Evolutionary conservation across 108 stramenopile genomes (phyloP).

Genomic region (Conticribra guillardii): DNA sequence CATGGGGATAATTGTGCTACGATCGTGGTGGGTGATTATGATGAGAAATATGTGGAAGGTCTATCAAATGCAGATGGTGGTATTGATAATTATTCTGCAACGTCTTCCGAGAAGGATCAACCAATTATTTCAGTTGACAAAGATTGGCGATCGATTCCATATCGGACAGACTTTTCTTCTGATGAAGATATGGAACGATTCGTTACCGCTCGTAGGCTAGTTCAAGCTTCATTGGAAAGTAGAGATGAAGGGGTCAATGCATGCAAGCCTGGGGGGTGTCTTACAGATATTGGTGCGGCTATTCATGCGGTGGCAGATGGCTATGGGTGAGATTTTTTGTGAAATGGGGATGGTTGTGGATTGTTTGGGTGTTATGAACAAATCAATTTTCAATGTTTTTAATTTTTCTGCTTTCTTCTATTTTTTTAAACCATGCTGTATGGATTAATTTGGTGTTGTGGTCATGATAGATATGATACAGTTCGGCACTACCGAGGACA

Average conservation of each 20-base stretch:
- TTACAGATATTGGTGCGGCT: constrained; percentile 88
- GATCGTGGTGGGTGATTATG: constrained; percentile 88
- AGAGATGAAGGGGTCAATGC: constrained; percentile 76
- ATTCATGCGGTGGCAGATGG: constrained; percentile 87
- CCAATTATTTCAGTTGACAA: neutral
- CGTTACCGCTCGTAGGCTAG: constrained; percentile 63
- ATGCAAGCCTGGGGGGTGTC: constrained; percentile 70
- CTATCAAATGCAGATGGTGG: no score
- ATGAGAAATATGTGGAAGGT: no score
- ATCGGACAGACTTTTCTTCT: constrained; percentile 46
- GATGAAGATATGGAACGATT: constrained; percentile 58
- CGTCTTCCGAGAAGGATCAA: no score
- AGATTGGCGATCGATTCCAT: constrained; percentile 72
- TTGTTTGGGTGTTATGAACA: neutral
- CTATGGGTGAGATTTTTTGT: constrained; percentile 52
- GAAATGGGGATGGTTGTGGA: neutral
- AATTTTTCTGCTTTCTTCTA: neutral
- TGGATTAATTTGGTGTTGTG: neutral
- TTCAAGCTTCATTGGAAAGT: constrained; percentile 72
- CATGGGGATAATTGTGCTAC: constrained; percentile 98
- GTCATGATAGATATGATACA: constrained; percentile 53
- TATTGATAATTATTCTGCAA: no score
- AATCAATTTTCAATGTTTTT: neutral
- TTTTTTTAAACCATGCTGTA: neutral
- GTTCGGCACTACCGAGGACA: constrained; percentile 94